A percentile compares a stretch with the other conserved stretches of the same genome.
Conservation (phyloP, 73 alveolate species). For the Paramecium pentaurelia region DNA sequence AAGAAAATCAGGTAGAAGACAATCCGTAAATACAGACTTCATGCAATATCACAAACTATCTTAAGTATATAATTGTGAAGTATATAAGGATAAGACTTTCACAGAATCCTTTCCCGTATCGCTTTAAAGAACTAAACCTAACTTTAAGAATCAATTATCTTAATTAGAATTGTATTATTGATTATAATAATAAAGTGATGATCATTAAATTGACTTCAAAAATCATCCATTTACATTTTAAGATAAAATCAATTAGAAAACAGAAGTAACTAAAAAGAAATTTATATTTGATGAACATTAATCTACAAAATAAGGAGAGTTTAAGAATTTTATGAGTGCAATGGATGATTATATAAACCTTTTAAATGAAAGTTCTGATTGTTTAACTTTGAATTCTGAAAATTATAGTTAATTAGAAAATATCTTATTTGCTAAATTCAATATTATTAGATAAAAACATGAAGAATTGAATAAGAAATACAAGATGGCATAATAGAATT, state of each 20-base stretch:
- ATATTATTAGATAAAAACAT: constrained; percentile 26
- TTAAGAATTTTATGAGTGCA: constrained; percentile 3
- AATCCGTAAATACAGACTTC: background rate
- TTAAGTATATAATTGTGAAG: background rate
- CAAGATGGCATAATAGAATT: background rate
- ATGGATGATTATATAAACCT: constrained; percentile 43
- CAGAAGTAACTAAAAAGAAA: constrained; percentile 28
- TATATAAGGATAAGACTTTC: constrained; percentile 9
- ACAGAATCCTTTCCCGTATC: constrained; percentile 35
- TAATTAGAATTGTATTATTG: background rate
- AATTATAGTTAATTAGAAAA: background rate
- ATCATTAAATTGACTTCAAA: background rate
- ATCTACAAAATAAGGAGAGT: constrained; percentile 3
- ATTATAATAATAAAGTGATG: background rate
- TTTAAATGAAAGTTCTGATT: constrained; percentile 8
- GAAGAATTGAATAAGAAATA: constrained; percentile 1
- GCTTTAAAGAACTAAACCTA: background rate
- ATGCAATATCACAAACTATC: background rate
- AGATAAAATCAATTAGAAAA: background rate
- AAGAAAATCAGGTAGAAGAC: background rate
- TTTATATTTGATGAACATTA: background rate
- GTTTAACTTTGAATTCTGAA: background rate
- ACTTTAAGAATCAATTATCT: background rate
- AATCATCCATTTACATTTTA: constrained; percentile 14
- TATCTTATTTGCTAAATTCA: background rate